Evolutionary conservation across 2,329 filamentous ascomycete species (phyloP), one percentile per base, ranked within the genome.

Genomic region (Aspergillus viridinutans): DNA sequence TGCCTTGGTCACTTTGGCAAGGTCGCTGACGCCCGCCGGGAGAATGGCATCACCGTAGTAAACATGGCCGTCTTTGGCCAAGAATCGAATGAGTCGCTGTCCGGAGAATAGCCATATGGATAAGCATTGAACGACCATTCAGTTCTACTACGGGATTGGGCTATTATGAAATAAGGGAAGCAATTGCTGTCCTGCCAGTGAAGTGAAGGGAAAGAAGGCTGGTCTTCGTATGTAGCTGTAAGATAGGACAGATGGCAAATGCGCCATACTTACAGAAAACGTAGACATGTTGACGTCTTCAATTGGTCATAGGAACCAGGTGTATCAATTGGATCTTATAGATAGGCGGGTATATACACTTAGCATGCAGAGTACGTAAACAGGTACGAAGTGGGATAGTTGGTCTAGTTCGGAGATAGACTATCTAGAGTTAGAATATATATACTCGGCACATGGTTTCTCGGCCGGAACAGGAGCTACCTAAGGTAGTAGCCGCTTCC

Each of bases 21-120:
- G 80, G 66, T 90, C 85, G 50, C 71, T 83, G 42, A 81, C 75
- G 21, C 85, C 85, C 0, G 73, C 53, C 3, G 86, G 85, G 21
- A 90, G 81, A 55, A 91, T 84, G 58, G 89, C 88, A 74, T 92
- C 87, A 64, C 89, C 89, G 62, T 90, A 90, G 73, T 90, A 88
- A 38, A 83, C 81, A 55, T 80, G 79, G 69, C 88, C 88, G 67
- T 91, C 86, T 64, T 82, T 84, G 65, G 87, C 85, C 8, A 90
- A 81, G 75, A 91, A 92, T 53, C 89, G 86, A 63, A 92, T 78
- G 42, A 92, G 85, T 66, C 87, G 84, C 85, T 90, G 66, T 35
- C 52, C 32, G 40, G 54, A 47, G 1, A 25, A 23, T 14, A 14
- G 4, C 3, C 21, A 47, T 20, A 45, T 14, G 21, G 23, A 47